Conservation (phyloP, 1,139 yeast species). For the Debaryomyces robertsiae region DNA sequence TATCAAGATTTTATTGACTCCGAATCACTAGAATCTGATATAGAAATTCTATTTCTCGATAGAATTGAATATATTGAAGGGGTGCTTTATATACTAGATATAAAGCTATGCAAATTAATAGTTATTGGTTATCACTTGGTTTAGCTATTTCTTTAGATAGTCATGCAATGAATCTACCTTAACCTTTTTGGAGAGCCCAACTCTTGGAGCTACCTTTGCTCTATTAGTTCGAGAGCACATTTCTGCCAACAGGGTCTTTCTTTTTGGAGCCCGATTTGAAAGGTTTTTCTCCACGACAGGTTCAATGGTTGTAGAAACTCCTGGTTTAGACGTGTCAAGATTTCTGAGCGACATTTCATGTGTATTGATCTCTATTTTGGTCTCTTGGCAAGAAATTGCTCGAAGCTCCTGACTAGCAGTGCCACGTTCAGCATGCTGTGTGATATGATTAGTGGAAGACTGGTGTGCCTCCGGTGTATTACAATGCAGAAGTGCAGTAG, state of each 20-base stretch:
- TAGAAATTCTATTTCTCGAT: neutral
- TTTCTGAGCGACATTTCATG: conserved; percentile 30
- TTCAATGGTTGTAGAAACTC: neutral
- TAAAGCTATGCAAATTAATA: conserved; percentile 3
- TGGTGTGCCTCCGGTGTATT: neutral
- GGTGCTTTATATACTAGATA: neutral
- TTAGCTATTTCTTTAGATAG: conserved; percentile 15
- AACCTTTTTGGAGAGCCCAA: conserved; percentile 35
- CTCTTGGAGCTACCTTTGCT: conserved; percentile 21
- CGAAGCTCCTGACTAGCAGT: neutral
- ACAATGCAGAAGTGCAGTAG: neutral
- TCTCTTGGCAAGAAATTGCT: neutral
- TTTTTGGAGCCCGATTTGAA: conserved; percentile 6
- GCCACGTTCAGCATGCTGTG: neutral
- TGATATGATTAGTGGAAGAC: neutral
- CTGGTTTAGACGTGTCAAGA: neutral
- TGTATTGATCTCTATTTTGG: neutral
- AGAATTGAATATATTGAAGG: neutral
- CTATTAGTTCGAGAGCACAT: conserved; percentile 20
- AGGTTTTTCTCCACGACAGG: neutral
- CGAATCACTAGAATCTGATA: conserved; percentile 20
- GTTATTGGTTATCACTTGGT: too few relatives aligned
- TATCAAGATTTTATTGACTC: conserved; percentile 48
- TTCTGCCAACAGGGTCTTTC: conserved; percentile 20
- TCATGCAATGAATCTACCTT: conserved; percentile 38